Evolutionary conservation across 2,329 filamentous ascomycete species (phyloP).

Genomic region (Decorospora gaudefroyi): DNA sequence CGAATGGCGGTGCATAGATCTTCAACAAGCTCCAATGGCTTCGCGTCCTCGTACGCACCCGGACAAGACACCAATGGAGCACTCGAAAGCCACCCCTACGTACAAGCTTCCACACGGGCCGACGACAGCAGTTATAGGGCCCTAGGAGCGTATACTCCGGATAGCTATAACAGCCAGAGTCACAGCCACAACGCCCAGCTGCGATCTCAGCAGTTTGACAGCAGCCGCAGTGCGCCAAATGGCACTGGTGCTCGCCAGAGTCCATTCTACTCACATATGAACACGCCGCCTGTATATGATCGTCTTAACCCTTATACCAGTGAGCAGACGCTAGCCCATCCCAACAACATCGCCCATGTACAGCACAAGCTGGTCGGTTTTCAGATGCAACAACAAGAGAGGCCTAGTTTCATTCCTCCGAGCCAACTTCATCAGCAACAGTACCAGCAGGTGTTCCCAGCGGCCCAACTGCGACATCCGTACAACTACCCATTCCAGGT

Average conservation of each 20-base stretch:
- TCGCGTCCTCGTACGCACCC: slow-evolving; percentile 29
- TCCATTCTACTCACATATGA: slow-evolving; percentile 54
- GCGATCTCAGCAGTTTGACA: slow-evolving; percentile 48
- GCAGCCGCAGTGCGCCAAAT: slow-evolving; percentile 52
- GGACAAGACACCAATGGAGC: slow-evolving; percentile 29
- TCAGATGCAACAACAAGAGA: slow-evolving; percentile 51
- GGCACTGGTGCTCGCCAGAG: slow-evolving; percentile 51
- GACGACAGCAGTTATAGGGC: slow-evolving; percentile 28
- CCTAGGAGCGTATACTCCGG: slow-evolving; percentile 43
- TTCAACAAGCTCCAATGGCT: slow-evolving; percentile 40
- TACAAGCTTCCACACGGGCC: slow-evolving; percentile 24
- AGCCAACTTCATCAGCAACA: slow-evolving; percentile 41
- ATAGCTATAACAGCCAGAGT: slow-evolving; percentile 41
- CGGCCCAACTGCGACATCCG: slow-evolving; percentile 43
- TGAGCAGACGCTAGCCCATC: slow-evolving; percentile 50
- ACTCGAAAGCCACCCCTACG: slow-evolving; percentile 34
- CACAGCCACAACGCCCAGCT: slow-evolving; percentile 46
- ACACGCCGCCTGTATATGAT: slow-evolving; percentile 53
- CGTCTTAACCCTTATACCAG: slow-evolving; percentile 51
- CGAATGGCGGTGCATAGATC: slow-evolving; percentile 39
- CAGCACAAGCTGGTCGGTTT: slow-evolving; percentile 57
- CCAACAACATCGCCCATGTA: slow-evolving; percentile 52
- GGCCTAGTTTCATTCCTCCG: slow-evolving; percentile 41
- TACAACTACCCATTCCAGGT: slow-evolving; percentile 46
- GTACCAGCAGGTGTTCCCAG: slow-evolving; percentile 44